These are phyloP conservation scores for Cercospora sesami DNA, from an alignment of 2,329 filamentous ascomycete species.

Conservation along the genomic window DNA sequence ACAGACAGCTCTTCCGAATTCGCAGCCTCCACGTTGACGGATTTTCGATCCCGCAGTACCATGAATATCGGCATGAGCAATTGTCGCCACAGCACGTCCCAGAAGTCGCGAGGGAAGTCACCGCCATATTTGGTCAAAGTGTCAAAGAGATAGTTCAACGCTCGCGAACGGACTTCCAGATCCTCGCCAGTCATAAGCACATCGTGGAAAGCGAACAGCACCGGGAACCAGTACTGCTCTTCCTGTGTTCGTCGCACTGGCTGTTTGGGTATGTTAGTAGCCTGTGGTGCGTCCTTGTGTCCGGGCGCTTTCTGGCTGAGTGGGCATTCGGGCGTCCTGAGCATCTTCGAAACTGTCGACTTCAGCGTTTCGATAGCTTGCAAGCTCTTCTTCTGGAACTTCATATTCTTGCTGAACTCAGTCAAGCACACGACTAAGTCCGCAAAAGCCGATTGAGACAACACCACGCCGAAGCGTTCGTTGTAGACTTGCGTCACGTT, in stretches of 20 bases:
- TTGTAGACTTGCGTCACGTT: constrained; percentile 96
- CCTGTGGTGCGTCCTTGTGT: constrained; percentile 48
- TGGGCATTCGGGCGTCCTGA: constrained; percentile 92
- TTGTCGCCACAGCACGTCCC: constrained; percentile 97
- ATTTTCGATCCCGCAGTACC: constrained; percentile 83
- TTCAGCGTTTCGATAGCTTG: constrained; percentile 95
- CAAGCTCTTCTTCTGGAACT: constrained; percentile 97
- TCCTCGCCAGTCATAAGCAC: constrained; percentile 99
- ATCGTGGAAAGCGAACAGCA: constrained; percentile 97
- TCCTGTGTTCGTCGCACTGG: constrained; percentile 83
- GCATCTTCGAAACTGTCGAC: constrained; percentile 89
- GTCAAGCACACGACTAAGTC: constrained; percentile 95
- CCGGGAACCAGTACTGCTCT: constrained; percentile 98
- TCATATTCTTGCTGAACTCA: constrained; percentile 97
- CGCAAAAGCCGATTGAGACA: constrained; percentile 93
- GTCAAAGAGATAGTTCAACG: constrained; percentile 95
- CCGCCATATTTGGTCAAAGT: constrained; percentile 86
- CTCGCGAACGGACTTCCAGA: constrained; percentile 83
- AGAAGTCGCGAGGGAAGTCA: constrained; percentile 90
- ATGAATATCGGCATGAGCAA: constrained; percentile 98
- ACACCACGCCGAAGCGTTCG: constrained; percentile 90
- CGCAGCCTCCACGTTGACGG: constrained; percentile 91
- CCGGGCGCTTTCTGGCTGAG: constrained; percentile 65
- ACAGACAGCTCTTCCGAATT: constrained; percentile 97
- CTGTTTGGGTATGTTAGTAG: constrained; percentile 58